Evolutionary conservation across 805 yeast species (phyloP).

Genomic region (Lipomyces sp.): DNA sequence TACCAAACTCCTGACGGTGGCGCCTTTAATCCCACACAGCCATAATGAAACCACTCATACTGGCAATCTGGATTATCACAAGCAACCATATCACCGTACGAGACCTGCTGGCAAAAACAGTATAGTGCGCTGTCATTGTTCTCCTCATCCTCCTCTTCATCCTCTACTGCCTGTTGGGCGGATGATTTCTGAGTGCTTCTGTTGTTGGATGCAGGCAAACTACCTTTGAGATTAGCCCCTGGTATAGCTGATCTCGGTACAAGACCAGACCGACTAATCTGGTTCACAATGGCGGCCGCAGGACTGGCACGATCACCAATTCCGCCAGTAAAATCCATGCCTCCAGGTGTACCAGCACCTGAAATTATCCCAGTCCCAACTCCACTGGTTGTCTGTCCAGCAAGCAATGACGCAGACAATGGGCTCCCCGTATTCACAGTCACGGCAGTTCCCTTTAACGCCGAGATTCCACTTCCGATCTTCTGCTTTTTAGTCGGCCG

Average conservation of each 20-base stretch:
- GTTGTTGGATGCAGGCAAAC: not conserved
- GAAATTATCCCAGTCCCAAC: not conserved
- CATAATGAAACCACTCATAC: constrained; percentile 95
- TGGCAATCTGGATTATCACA: constrained; percentile 91
- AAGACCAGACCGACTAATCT: constrained; percentile 29
- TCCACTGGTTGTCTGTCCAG: not conserved
- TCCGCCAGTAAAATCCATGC: not conserved
- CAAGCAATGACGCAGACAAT: constrained; percentile 1
- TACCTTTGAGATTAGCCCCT: constrained; percentile 8
- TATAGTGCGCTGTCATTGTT: constrained; percentile 69
- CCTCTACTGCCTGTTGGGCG: constrained; percentile 7
- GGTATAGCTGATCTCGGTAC: constrained; percentile 22
- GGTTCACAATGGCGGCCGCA: constrained; percentile 27
- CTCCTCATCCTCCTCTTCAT: constrained; percentile 39
- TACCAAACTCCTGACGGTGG: constrained; percentile 96
- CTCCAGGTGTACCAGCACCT: constrained; percentile 1
- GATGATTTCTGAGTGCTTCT: constrained; percentile 1
- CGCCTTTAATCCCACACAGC: constrained; percentile 84
- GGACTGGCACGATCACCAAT: constrained; percentile 18
- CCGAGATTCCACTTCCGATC: constrained; percentile 8
- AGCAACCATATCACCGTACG: constrained; percentile 95
- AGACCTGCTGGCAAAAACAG: constrained; percentile 92
- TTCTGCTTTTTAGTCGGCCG: constrained; percentile 21
- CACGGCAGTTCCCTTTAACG: constrained; percentile 9
- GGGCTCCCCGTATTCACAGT: not conserved